phyloP scores from a whole-genome alignment of 805 yeast species.

The Candida ovalis region DNA sequence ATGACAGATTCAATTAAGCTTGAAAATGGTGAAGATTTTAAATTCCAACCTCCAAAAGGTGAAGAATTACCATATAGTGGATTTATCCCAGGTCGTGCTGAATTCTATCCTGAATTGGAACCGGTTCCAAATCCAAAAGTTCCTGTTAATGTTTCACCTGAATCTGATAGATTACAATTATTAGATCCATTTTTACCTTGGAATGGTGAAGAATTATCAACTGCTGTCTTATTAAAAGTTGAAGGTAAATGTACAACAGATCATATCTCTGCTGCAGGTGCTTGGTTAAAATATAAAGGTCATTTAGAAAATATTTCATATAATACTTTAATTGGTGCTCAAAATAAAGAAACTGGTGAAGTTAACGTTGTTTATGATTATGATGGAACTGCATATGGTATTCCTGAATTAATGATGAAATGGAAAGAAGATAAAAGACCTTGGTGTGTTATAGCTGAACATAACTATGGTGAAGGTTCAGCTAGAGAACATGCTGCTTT shows the following conservation, averaged over 20 bases:
- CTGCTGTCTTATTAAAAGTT: slow-evolving; percentile 79
- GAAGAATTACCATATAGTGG: slow-evolving; percentile 88
- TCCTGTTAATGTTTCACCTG: slow-evolving; percentile 59
- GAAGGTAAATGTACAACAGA: slow-evolving; percentile 99
- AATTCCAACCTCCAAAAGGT: slow-evolving; percentile 82
- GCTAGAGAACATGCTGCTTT: slow-evolving; percentile 99
- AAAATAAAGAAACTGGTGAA: slow-evolving; percentile 94
- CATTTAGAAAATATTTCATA: slow-evolving; percentile 93
- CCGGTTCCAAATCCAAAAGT: slow-evolving; percentile 54
- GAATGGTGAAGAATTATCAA: slow-evolving; percentile 78
- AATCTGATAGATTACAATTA: slow-evolving; percentile 87
- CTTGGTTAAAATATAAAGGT: slow-evolving; percentile 97
- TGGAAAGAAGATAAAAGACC: slow-evolving; percentile 85
- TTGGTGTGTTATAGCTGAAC: slow-evolving; percentile 96
- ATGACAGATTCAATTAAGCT: slow-evolving; percentile 84
- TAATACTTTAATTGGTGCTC: slow-evolving; percentile 95
- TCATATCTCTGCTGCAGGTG: slow-evolving; percentile 98
- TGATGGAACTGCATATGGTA: slow-evolving; percentile 71
- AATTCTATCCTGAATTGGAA: slow-evolving; percentile 53
- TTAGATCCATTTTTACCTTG: slow-evolving; percentile 86
- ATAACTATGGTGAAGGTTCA: slow-evolving; percentile 98
- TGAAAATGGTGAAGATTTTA: slow-evolving; percentile 86
- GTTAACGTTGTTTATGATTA: slow-evolving; percentile 87
- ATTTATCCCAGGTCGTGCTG: slow-evolving; percentile 77
- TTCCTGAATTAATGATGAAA: slow-evolving; percentile 95